Evolutionary conservation across 176 grass and related monocot species (phyloP), one percentile per base, ranked within the genome.

Genomic region (Saccharum spontaneum): DNA sequence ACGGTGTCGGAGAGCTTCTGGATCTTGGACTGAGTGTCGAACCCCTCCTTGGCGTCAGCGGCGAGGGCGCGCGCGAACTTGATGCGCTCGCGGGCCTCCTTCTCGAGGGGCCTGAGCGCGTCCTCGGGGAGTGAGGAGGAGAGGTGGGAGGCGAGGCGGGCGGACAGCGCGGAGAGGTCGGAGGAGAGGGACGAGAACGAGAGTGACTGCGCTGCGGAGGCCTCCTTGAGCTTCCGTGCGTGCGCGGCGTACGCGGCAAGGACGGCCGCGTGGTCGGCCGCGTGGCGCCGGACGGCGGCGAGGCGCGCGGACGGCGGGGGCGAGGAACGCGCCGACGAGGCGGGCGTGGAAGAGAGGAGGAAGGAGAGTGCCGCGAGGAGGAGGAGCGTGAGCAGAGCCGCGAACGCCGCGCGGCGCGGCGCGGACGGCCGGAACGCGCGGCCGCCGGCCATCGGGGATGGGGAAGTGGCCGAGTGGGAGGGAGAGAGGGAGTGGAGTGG

Each of bases 1-100:
- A 99, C 88, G n/a, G 97, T 99, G 75, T 99, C 91, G 34, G 93
- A 89, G 69, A 99, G 88, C 91, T 99, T 99, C 79, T 96, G 94
- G 82, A 99, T 96, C 91, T 99, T 99, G 76, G 91, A 48, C 71
- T 96, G 91, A 7, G 97, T 99, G 85, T 99, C 97, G 80, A 92
- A 99, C 0, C 86, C 80, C 52, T 99, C 97, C 82, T 99, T 99
- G 74, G 97, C 84, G 50, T 99, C 91, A 12, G 91, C 82, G 30
- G 94, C 84, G 81, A 96, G 90, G 23, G 89, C 86, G 67, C 93
- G 91, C 2, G 97, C 91, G 44, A 80, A 6, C 88, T 99, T 99
- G 76, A 96, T 77, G 31, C 94, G 97, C 45, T 99, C 97, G 49
- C 92, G 92, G 15, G 91, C 90, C 79, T 99, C 97, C 90, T 96